Conservation (phyloP, 163 green algal species). For the Scenedesmus sp. region DNA sequence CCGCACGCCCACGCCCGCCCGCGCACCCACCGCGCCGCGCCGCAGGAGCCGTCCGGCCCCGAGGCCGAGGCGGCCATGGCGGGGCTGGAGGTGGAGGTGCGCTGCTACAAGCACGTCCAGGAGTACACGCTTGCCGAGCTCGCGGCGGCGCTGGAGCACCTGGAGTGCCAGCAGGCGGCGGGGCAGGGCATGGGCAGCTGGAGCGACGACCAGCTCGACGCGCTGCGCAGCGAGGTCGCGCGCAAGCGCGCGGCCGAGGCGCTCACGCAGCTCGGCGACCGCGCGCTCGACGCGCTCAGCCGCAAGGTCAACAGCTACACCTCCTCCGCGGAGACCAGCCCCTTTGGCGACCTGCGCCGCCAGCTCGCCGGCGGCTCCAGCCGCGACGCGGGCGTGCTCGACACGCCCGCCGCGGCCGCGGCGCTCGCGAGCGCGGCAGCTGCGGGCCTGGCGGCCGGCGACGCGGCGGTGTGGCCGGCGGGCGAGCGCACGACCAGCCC, state of each 20-base stretch:
- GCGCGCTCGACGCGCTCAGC: slow-evolving; percentile 32
- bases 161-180: slow-evolving; percentile 31
- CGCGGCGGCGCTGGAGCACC: slow-evolving; percentile 31
- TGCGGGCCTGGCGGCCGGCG: slow-evolving; percentile 4
- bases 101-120: slow-evolving; percentile 58
- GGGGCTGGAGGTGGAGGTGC: slow-evolving; percentile 67
- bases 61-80: slow-evolving; percentile 59
- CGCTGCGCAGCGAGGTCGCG: slow-evolving; percentile 34
- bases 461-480: not conserved
- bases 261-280: slow-evolving; percentile 39
- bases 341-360: slow-evolving; percentile 13
- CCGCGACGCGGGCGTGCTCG: slow-evolving; percentile 5
- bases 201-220: slow-evolving; percentile 38
- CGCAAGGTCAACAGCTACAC: slow-evolving; percentile 46
- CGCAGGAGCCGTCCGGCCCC: slow-evolving; percentile 47
- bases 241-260: slow-evolving; percentile 39
- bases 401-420: slow-evolving; percentile 15
- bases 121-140: slow-evolving; percentile 41
- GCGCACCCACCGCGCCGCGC: no score
- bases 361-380: slow-evolving; percentile 21
- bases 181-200: slow-evolving; percentile 35
- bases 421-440: slow-evolving; percentile 22
- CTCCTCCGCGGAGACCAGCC: slow-evolving; percentile 18
- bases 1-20: no score
- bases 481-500: not conserved